Base-by-base conservation (phyloP, 2,329 filamentous ascomycete species). In the Talaromyces marneffei region DNA sequence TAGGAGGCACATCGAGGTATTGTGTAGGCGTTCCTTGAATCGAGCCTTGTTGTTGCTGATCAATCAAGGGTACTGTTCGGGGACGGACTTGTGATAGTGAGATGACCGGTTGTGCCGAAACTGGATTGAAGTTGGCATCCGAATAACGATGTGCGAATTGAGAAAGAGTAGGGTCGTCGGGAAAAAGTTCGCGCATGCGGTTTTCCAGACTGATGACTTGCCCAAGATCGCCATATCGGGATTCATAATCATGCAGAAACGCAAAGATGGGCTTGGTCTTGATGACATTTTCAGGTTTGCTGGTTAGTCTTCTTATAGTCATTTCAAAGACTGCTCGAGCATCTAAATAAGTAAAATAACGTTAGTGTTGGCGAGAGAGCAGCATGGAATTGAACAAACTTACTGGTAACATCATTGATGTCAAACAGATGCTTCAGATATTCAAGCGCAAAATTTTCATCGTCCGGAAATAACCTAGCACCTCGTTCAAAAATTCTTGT, bases 401-500 rank as follows among this genome's bases (percentile, higher is more conserved):
- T 83, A 95, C 91, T 97, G 33, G 91, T 96, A 53, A 92, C 88
- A 75, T 99, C 94, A 68, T 96, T 93, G 72, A 90, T 91, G 12
- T 90, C 88, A 69, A 97, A 89, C 63, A 99, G 80, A 75, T 96
- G 94, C 78, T 96, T 97, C 68, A 99, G 82, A 74, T 99, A 97
- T 75, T 97, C 92, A 57, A 99, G 83, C 65, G 95, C 91, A 76
- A 97, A 97, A 62, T 87, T 83, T 73, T 96, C 92, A 69, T 97
- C 93, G 54, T 95, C 91, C 0, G 93, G 93, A 71, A 97, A 99
- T 12, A 99, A 81, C 71, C 91, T 94, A 65, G 93, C 87, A 20
- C 94, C 94, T 50, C 93, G 89, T 72, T 99, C 94, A 67, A 97
- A 96, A 63, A 99, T 97, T 77, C 94, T 97, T 46, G 89, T 90